Evolutionary conservation across 192 early-diverging fungal species (phyloP), one percentile per base, ranked within the genome.

Genomic region (Coemansia sp.): DNA sequence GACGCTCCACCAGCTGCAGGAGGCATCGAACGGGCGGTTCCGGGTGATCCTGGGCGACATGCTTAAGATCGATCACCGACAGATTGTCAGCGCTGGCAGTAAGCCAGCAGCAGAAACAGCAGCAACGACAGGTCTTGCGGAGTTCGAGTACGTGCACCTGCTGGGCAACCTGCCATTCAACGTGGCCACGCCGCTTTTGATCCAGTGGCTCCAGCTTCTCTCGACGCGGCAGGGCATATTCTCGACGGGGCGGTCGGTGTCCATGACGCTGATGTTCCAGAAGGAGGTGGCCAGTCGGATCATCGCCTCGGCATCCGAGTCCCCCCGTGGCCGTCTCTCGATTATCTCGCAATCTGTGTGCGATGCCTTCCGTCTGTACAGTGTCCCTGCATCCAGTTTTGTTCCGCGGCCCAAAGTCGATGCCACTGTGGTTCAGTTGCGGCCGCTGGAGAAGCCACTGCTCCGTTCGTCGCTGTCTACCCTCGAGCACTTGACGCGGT

Each of bases 231-330:
- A 87, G 48, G 92, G 92, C 0, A 78, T 93, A 20, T 93, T 93
- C 58, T 32, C 32, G 32, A 32, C 9, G 72, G 77, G 7, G 53
- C 68, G 19, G 53, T 67, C 12, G 49, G 79, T 83, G 10, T 84
- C 84, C 20, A 92, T 93, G 91, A 88, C 91, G 19, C 75, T 93
- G 19, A 93, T 93, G 92, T 93, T 93, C 74, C 92, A 93, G 74
- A 88, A 88, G 57, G 92, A 93, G 67, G 91, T 93, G 13, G 92
- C 84, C 20, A 67, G 87, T 74, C 78, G 90, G 11, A 87, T 93
- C 22, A 74, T 73, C 6, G 92, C 92, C 5, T 64, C 66, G 0
- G 70, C 80, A 5, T 78, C 68, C 7, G 86, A 84, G 22, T 64
- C 79, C 1, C 54, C 85, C 25, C 81, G 92, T 13, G 87, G 90